Evolutionary conservation across 176 grass and related monocot genomes (phyloP), one percentile per base, ranked within the genome.

Genomic region (Typha latifolia): DNA sequence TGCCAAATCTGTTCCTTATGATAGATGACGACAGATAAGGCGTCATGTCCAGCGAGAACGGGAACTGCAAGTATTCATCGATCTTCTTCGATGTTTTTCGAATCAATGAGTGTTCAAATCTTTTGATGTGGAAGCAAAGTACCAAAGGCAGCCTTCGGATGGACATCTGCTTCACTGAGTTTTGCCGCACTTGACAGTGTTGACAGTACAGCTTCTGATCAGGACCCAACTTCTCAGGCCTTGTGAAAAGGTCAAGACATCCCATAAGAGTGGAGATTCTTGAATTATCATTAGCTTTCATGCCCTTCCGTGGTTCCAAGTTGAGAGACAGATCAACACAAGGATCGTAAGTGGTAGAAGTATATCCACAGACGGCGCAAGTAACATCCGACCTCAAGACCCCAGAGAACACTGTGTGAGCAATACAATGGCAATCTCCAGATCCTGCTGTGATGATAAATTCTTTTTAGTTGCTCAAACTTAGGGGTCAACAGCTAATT

Each of bases 191-290:
- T 27, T 67, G 20, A 13, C 73, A 76, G 8, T 76, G 73, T 27
- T 76, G 73, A n/a, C 73, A 76, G 50, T 57, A 76, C 6, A 76
- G 32, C 51, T 76, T 76, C 50, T 76, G 73, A 32, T 76, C 73
- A 27, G 64, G 32, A n/a, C 73, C 73, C 64, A 76, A 27, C 34
- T 67, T 76, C 62, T 76, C 73, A 13, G 73, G 73, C 15, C 73
- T 66, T 2, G 73, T 76, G 73, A 76, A 76, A 27, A 66, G 73
- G 34, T 76, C 73, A 13, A 76, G 57, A 10, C 73, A 76, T 76
- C 64, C 73, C 51, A 67, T 67, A 12, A 76, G 51, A 12, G 73
- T 76, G 32, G 73, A 76, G 15, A 67, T 67, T 76, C 73, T 56
- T 14, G 32, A 61, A 59, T 61, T 76, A 57, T 74, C 51, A 31